Percentiles rank a stretch among this genome's conserved stretches.
Evolutionary conservation across 2,329 filamentous ascomycete species (phyloP).

Genomic region (Blastomyces silverae): DNA sequence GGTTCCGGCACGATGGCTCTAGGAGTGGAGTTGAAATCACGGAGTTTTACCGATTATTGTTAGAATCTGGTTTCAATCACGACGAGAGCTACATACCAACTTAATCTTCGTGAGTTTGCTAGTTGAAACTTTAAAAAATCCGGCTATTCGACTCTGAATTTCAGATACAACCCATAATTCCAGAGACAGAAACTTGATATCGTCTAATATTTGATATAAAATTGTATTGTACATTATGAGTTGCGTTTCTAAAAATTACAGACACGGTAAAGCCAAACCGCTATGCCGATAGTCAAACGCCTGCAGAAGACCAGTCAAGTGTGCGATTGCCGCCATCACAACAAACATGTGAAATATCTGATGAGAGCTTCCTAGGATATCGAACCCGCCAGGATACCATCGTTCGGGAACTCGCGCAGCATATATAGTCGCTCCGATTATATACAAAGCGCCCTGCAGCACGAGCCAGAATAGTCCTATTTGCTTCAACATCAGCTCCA

Average conservation of each 20-base stretch:
- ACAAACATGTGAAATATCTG: slow-evolving; percentile 95
- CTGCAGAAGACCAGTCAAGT: slow-evolving; percentile 71
- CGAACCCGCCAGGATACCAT: slow-evolving; percentile 67
- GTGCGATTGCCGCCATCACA: slow-evolving; percentile 69
- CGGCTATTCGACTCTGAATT: neutral
- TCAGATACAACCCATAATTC: neutral
- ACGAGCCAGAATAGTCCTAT: slow-evolving; percentile 79
- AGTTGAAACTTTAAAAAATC: neutral
- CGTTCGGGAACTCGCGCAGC: slow-evolving; percentile 80
- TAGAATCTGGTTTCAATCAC: neutral
- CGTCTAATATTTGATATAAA: neutral
- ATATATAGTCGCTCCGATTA: slow-evolving; percentile 78
- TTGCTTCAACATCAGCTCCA: slow-evolving; percentile 57
- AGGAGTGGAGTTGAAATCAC: neutral
- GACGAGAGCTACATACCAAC: neutral
- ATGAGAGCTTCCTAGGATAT: slow-evolving; percentile 89
- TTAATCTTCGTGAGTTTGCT: neutral
- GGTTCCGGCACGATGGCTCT: neutral
- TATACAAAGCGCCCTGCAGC: slow-evolving; percentile 74
- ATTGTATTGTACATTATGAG: slow-evolving; percentile 7
- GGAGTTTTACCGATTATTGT: neutral
- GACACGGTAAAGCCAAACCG: slow-evolving; percentile 49
- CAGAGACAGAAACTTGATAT: neutral
- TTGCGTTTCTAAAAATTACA: slow-evolving; percentile 16
- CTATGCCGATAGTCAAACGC: slow-evolving; percentile 83